These are phyloP conservation scores for Pichia cabralensis DNA, from an alignment of 805 yeast species.

Conservation along the genomic window DNA sequence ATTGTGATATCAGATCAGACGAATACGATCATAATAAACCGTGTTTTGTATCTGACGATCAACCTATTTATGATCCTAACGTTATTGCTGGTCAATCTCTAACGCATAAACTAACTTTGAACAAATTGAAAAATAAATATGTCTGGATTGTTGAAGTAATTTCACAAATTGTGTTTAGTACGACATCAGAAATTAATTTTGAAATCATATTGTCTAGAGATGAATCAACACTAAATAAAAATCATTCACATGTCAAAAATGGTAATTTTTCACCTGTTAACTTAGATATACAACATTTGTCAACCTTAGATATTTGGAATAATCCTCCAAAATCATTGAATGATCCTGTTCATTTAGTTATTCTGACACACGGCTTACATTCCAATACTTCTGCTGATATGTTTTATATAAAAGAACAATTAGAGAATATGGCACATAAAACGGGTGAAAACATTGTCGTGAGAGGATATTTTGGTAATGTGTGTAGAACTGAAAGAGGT, in stretches of 20 bases:
- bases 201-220: conserved; percentile 48
- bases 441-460: conserved; percentile 61
- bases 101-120: conserved; percentile 51
- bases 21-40: conserved; percentile 47
- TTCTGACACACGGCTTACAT: conserved; percentile 86
- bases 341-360: conserved; percentile 67
- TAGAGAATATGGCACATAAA: conserved; percentile 39
- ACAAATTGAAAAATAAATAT: conserved; percentile 47
- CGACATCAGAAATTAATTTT: conserved; percentile 58
- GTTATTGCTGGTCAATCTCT: conserved; percentile 59
- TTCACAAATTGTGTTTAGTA: conserved; percentile 69
- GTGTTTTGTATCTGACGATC: conserved; percentile 64
- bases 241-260: conserved; percentile 21
- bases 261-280: conserved; percentile 6
- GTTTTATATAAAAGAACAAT: conserved; percentile 74
- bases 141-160: conserved; percentile 75
- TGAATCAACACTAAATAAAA: conserved; percentile 25
- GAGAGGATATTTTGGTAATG: conserved; percentile 75
- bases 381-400: conserved; percentile 86
- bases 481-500: conserved; percentile 84
- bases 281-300: conserved; percentile 40
- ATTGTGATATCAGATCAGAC: conserved; percentile 67
- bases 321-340: conserved; percentile 42
- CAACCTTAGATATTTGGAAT: conserved; percentile 70
- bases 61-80: conserved; percentile 66